Evolutionary conservation across 768 basidiomycete species (phyloP).

Genomic region (Lactarius pseudohatsudake): DNA sequence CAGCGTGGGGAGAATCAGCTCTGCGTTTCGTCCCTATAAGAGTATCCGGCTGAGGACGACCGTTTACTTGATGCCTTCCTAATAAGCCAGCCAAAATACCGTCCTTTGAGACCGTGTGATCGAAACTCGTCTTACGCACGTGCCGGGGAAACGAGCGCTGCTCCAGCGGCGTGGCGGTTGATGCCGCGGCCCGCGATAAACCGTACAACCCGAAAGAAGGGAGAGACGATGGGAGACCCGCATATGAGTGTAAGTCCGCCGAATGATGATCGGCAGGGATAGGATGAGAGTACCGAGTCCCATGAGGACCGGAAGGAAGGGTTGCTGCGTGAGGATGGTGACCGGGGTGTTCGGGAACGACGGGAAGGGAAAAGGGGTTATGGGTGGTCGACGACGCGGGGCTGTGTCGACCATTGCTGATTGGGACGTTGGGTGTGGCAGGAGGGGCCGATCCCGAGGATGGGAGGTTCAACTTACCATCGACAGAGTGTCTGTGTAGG

Average conservation of each 20-base stretch:
- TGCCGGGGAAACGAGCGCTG: conserved; percentile 72
- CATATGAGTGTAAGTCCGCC: conserved; percentile 14
- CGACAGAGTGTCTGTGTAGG: conserved; percentile 36
- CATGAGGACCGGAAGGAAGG: conserved; percentile 7
- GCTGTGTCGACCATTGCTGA: conserved; percentile 34
- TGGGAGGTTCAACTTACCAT: conserved; percentile 30
- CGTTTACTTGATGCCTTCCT: conserved; percentile 80
- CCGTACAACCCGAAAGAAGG: conserved; percentile 72
- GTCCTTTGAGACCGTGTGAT: conserved; percentile 81
- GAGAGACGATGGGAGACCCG: conserved; percentile 62
- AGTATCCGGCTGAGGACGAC: conserved; percentile 66
- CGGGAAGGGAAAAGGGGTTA: conserved; percentile 23
- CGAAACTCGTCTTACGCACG: conserved; percentile 93
- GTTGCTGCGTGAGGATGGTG: conserved; percentile 15
- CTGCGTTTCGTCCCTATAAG: conserved; percentile 73
- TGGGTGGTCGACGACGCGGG: conserved; percentile 34
- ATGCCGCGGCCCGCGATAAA: conserved; percentile 40
- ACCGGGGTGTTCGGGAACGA: conserved; percentile 25
- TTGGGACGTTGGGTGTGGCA: conserved; percentile 34
- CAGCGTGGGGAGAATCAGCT: conserved; percentile 77
- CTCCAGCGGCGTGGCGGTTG: conserved; percentile 36
- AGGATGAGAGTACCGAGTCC: conserved; percentile 23
- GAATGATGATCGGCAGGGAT: conserved; percentile 14
- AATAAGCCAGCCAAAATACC: conserved; percentile 56
- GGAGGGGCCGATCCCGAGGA: conserved; percentile 23